phyloP scores from a whole-genome alignment of 2,329 filamentous ascomycete species.

The Teratosphaeria destructans region DNA sequence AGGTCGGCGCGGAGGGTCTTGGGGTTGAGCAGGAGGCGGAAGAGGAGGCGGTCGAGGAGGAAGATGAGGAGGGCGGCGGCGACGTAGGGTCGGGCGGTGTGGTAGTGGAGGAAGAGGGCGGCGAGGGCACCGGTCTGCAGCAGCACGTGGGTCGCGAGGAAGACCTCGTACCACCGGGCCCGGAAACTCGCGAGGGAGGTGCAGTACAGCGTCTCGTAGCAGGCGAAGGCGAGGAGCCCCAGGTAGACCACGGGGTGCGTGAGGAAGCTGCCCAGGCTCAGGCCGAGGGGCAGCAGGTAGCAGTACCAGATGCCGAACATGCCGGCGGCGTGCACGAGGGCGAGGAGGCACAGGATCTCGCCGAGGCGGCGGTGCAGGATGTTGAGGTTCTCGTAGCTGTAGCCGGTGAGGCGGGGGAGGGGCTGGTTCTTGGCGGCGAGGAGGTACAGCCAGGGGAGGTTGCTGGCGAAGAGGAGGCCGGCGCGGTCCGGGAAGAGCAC shows the following conservation, averaged over 20 bases:
- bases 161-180: slow-evolving; percentile 52
- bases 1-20: slow-evolving; percentile 40
- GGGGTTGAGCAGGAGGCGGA: slow-evolving; percentile 45
- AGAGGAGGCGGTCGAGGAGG: slow-evolving; percentile 46
- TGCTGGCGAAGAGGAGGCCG: slow-evolving; percentile 43
- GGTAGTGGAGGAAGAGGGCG: slow-evolving; percentile 52
- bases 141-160: slow-evolving; percentile 48
- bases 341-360: slow-evolving; percentile 51
- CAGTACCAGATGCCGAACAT: slow-evolving; percentile 49
- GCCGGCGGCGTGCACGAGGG: slow-evolving; percentile 44
- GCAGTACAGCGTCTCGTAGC: slow-evolving; percentile 53
- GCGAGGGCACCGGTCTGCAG: slow-evolving; percentile 46
- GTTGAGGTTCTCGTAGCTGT: slow-evolving; percentile 57
- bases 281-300: slow-evolving; percentile 34
- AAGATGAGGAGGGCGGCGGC: slow-evolving; percentile 46
- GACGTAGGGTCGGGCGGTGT: slow-evolving; percentile 44
- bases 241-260: slow-evolving; percentile 42
- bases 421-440: slow-evolving; percentile 59
- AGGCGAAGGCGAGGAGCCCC: slow-evolving; percentile 45
- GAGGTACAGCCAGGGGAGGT: slow-evolving; percentile 48
- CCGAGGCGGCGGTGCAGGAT: slow-evolving; percentile 55
- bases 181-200: slow-evolving; percentile 52
- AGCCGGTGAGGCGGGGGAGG: slow-evolving; percentile 48
- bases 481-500: slow-evolving; percentile 51
- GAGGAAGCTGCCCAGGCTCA: slow-evolving; percentile 40